phyloP scores from a whole-genome alignment of 2,329 filamentous ascomycete genomes.

The Beauveria australis region DNA sequence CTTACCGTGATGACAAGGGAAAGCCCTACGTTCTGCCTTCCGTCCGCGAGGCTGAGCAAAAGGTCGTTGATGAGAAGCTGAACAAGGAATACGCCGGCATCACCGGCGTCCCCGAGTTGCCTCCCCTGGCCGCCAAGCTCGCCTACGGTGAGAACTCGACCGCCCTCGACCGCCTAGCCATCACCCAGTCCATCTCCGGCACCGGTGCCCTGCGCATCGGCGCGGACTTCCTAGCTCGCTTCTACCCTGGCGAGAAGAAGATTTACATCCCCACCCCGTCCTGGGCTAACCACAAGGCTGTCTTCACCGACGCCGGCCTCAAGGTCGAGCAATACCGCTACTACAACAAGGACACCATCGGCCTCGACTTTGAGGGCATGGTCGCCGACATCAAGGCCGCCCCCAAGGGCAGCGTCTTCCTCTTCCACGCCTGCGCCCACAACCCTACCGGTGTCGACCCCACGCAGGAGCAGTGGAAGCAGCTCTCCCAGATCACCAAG shows the following conservation, averaged over 20 bases:
- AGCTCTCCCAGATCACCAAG: conserved; percentile 84
- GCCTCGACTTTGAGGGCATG: conserved; percentile 93
- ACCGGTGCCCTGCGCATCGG: conserved; percentile 94
- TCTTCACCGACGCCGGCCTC: conserved; percentile 89
- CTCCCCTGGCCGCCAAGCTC: conserved; percentile 80
- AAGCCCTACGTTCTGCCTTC: conserved; percentile 97
- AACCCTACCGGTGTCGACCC: conserved; percentile 97
- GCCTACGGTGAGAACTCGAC: conserved; percentile 80
- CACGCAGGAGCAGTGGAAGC: conserved; percentile 81
- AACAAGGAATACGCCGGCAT: conserved; percentile 99
- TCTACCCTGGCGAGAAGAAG: conserved; percentile 85
- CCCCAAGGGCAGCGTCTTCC: conserved; percentile 77
- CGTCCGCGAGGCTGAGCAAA: conserved; percentile 80
- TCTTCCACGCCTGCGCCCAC: conserved; percentile 95
- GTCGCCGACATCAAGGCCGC: conserved; percentile 83
- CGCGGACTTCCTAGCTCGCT: conserved; percentile 83
- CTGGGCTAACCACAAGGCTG: conserved; percentile 96
- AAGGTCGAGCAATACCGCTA: conserved; percentile 94
- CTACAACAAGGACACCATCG: conserved; percentile 98
- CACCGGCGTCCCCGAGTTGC: conserved; percentile 91
- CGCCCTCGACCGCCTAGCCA: conserved; percentile 71
- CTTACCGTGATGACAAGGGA: conserved; percentile 95
- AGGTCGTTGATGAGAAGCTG: conserved; percentile 65
- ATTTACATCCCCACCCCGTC: conserved; percentile 95
- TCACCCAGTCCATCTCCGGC: conserved; percentile 97